Evolutionary conservation across 345 rosid genomes (phyloP), one percentile per base, ranked within the genome.

Genomic region (Salix dunnii): DNA sequence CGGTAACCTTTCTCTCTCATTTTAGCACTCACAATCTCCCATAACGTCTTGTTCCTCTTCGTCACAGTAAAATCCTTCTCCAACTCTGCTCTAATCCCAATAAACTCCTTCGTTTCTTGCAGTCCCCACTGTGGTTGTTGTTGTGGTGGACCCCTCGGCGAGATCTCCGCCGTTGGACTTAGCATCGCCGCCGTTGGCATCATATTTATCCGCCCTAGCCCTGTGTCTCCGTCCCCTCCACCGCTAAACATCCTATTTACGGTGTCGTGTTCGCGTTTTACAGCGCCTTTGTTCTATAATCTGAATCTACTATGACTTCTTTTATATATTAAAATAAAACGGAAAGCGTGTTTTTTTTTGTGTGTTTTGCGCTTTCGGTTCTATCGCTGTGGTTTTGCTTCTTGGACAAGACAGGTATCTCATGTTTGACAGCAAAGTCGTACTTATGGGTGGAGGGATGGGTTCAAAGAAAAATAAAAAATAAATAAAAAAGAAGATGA

Each of bases 101-200:
- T 87, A 67, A 87, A 79, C 66, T 87, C 88, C 76, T 83, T 80
- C 61, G 88, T 87, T 88, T 90, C 91, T 70, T 87, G 83, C 69
- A 49, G 85, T 46, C 84, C 84, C 89, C 91, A 85, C 88, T 85
- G 90, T 76, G 68, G 72, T 77, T 79, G 85, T 58, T 67, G 66
- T 69, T 35, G 62, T 21, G 33, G 63, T 27, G 65, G 67, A 16
- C 7, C 2, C 51, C 27, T 35, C 35, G 74, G 46, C 23, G 68
- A 70, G 27, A 51, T 9, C 51, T 49, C 78, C 78, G 53, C 28
- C 77, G n/a, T 17, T 2, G 60, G 70, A 51, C 63, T 72, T 46
- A 65, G 78, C 49, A 72, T 73, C 68, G 79, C 49, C 28, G 79
- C 72, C n/a, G 55, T 21, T 20, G 77, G 49, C 62, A 60, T 67